Percentiles rank a stretch among this genome's conserved stretches.
phyloP scores from a whole-genome alignment of 441 rosid genomes.

The Sinapis alba region DNA sequence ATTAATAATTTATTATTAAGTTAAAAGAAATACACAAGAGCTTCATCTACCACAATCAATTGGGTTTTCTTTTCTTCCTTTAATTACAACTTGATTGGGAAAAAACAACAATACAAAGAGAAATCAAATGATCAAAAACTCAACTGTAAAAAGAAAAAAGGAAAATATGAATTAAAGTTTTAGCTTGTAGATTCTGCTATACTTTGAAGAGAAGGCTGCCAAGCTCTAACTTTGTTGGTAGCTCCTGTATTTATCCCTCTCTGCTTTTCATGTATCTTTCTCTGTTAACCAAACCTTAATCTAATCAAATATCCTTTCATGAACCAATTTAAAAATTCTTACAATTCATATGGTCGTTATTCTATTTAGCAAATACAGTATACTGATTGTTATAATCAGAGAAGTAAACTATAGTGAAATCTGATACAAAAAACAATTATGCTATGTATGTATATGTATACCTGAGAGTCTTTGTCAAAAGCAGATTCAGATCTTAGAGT shows the following conservation, averaged over 20 bases:
- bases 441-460: background rate
- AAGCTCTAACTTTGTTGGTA: constrained; percentile 33
- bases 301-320: constrained; percentile 3
- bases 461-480: constrained; percentile 31
- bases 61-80: constrained; percentile 29
- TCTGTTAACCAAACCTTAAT: constrained; percentile 13
- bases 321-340: background rate
- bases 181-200: constrained; percentile 37
- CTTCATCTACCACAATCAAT: constrained; percentile 31
- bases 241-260: constrained; percentile 23
- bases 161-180: background rate
- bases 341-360: background rate
- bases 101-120: constrained; percentile 19
- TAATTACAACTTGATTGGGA: constrained; percentile 39
- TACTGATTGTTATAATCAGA: background rate
- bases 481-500: constrained; percentile 39
- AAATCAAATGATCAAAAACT: constrained; percentile 38
- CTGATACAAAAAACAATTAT: background rate
- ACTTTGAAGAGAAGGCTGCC: constrained; percentile 46
- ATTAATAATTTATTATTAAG: background rate
- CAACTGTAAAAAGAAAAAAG: background rate
- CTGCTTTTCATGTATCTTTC: constrained; percentile 29
- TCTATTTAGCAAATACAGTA: background rate
- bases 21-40: constrained; percentile 4
- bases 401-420: constrained; percentile 1